Conservation (phyloP, 2,329 filamentous ascomycete genomes). For the Xylaria digitata region DNA sequence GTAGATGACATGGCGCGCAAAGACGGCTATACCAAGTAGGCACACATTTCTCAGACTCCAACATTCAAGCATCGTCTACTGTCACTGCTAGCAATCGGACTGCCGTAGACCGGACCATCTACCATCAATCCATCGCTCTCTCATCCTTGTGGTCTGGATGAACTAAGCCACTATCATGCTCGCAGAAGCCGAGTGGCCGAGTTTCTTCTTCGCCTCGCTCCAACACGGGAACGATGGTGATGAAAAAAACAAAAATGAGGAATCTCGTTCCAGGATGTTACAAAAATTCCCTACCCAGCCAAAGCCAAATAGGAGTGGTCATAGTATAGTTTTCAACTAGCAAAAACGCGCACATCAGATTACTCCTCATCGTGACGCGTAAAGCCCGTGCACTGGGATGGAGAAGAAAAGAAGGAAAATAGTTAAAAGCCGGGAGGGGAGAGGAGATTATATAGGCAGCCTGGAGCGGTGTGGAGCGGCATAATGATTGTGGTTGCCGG, state of each 20-base stretch:
- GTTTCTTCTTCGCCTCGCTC: constrained; percentile 63
- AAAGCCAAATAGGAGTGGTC: constrained; percentile 79
- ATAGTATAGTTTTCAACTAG: constrained; percentile 90
- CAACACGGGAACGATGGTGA: constrained; percentile 58
- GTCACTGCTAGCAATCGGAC: too few species aligned
- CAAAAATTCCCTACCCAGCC: constrained; percentile 83
- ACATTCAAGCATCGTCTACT: too few species aligned
- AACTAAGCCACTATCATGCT: too few species aligned
- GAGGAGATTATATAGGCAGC: constrained; percentile 8
- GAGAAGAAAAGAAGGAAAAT: constrained; percentile 46
- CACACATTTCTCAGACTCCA: too few species aligned
- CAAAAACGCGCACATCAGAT: constrained; percentile 90
- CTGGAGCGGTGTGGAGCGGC: constrained; percentile 10
- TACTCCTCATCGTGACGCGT: constrained; percentile 87
- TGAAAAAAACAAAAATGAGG: constrained; percentile 58
- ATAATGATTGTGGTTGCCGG: constrained; percentile 19
- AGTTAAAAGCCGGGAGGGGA: constrained; percentile 9
- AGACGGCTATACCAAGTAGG: too few species aligned
- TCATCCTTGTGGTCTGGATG: too few species aligned
- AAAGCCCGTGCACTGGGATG: constrained; percentile 80
- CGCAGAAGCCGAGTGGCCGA: too few species aligned
- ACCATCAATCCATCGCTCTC: too few species aligned
- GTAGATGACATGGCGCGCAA: too few species aligned
- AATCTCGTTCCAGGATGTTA: constrained; percentile 54
- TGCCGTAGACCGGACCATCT: too few species aligned